phyloP scores from a whole-genome alignment of 1,139 yeast species.

The Yamadazyma diospyri region DNA sequence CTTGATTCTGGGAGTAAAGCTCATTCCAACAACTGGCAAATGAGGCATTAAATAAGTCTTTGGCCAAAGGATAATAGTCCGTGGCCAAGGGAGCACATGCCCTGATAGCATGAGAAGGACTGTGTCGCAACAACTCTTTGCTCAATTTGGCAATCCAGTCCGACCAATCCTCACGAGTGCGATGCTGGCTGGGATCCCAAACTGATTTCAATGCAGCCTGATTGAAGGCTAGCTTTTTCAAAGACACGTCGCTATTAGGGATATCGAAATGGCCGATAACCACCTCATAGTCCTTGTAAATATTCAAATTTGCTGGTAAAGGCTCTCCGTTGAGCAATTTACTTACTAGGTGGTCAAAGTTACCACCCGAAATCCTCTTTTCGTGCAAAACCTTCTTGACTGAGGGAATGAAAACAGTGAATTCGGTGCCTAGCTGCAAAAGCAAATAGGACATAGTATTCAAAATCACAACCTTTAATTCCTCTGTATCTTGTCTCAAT shows the following conservation, averaged over 20 bases:
- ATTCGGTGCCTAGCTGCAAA: constrained; percentile 80
- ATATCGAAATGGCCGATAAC: constrained; percentile 50
- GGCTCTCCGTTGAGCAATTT: constrained; percentile 87
- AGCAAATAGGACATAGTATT: constrained; percentile 78
- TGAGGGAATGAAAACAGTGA: constrained; percentile 82
- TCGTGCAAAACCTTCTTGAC: constrained; percentile 67
- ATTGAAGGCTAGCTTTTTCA: constrained; percentile 76
- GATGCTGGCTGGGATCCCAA: constrained; percentile 89
- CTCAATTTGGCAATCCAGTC: constrained; percentile 92
- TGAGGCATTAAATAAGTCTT: constrained; percentile 88
- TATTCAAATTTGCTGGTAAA: constrained; percentile 70
- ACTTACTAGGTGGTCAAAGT: constrained; percentile 77
- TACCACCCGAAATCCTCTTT: constrained; percentile 64
- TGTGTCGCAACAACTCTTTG: constrained; percentile 81
- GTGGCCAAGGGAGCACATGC: constrained; percentile 92
- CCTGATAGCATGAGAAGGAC: constrained; percentile 91
- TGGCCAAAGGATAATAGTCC: constrained; percentile 84
- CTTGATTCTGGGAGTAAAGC: constrained; percentile 86
- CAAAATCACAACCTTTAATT: constrained; percentile 60
- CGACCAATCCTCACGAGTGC: constrained; percentile 95
- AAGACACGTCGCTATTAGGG: constrained; percentile 65
- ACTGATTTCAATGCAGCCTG: constrained; percentile 74
- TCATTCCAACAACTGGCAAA: constrained; percentile 97
- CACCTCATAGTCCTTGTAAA: constrained; percentile 63
- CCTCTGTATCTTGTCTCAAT: constrained; percentile 57